Conservation (phyloP, 2,329 filamentous ascomycete genomes). For the Alternaria atra region DNA sequence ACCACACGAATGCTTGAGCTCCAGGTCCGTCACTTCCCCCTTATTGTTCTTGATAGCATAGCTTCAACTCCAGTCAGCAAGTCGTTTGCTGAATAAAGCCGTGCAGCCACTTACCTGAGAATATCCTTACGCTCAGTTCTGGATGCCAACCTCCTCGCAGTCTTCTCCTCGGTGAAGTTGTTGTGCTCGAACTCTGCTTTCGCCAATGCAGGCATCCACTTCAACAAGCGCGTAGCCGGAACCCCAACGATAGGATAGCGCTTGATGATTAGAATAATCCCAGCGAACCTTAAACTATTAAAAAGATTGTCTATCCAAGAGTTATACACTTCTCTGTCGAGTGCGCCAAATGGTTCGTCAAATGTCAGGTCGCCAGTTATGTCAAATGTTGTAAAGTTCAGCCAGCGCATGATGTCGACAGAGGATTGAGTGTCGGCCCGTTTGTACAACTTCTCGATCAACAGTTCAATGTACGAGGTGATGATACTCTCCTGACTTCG, state of each 20-base stretch:
- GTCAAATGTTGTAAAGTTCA: slow-evolving; percentile 37
- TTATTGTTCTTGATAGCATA: slow-evolving; percentile 25
- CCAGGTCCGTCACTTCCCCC: slow-evolving; percentile 32
- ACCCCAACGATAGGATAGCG: slow-evolving; percentile 21
- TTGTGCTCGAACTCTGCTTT: slow-evolving; percentile 15
- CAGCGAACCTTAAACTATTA: slow-evolving; percentile 14
- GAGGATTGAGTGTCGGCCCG: slow-evolving; percentile 7
- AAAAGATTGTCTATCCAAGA: slow-evolving; percentile 34
- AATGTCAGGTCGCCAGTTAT: slow-evolving; percentile 41
- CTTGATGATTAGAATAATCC: slow-evolving; percentile 13
- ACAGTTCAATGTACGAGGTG: slow-evolving; percentile 23
- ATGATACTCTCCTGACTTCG: slow-evolving; percentile 28
- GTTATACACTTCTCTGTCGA: slow-evolving; percentile 28
- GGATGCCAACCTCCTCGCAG: slow-evolving; percentile 19
- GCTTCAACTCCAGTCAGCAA: too few relatives aligned
- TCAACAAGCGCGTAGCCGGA: slow-evolving; percentile 11
- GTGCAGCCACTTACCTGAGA: too few relatives aligned
- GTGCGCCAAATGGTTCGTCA: slow-evolving; percentile 38
- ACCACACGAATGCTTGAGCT: slow-evolving; percentile 45
- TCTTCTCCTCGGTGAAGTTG: slow-evolving; percentile 22
- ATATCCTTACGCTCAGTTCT: slow-evolving; percentile 32
- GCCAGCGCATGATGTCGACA: slow-evolving; percentile 25
- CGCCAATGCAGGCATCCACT: slow-evolving; percentile 12
- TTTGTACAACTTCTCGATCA: slow-evolving; percentile 22
- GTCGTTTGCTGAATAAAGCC: too few relatives aligned